Percentiles rank a stretch among this genome's conserved stretches.
Evolutionary conservation across 257 asterid genomes (phyloP).

Genomic region (Jaltomata sinuosa): DNA sequence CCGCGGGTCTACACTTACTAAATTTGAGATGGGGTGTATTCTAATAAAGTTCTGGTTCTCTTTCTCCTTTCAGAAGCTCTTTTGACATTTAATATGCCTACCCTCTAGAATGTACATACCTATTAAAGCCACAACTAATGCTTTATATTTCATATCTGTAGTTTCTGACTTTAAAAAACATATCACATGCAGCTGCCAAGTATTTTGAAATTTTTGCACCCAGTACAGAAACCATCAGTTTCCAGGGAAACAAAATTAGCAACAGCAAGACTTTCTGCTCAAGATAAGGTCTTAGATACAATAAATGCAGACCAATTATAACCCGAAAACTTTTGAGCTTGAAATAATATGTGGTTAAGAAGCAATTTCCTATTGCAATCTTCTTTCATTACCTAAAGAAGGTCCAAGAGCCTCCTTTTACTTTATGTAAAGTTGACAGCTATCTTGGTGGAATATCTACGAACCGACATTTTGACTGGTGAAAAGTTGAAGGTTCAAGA

Average conservation of each 20-base stretch:
- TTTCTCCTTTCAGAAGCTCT: background rate
- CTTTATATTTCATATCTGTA: background rate
- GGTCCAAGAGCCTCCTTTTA: background rate
- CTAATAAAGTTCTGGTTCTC: background rate
- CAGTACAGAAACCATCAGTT: background rate
- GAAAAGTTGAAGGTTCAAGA: background rate
- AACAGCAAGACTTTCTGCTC: background rate
- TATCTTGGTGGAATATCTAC: background rate
- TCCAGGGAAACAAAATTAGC: background rate
- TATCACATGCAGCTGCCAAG: background rate
- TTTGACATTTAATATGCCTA: background rate
- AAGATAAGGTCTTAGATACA: background rate
- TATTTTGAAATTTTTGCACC: background rate
- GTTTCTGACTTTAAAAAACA: background rate
- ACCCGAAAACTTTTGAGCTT: background rate
- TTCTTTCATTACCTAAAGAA: background rate
- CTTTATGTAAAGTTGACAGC: background rate
- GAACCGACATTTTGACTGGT: background rate
- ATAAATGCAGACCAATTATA: background rate
- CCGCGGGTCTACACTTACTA: background rate
- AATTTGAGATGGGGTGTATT: background rate
- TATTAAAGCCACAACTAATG: background rate
- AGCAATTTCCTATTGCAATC: background rate
- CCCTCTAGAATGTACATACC: background rate
- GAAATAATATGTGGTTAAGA: background rate